Conservation (phyloP, 768 basidiomycete species). For the Pleurotus citrinopileatus region DNA sequence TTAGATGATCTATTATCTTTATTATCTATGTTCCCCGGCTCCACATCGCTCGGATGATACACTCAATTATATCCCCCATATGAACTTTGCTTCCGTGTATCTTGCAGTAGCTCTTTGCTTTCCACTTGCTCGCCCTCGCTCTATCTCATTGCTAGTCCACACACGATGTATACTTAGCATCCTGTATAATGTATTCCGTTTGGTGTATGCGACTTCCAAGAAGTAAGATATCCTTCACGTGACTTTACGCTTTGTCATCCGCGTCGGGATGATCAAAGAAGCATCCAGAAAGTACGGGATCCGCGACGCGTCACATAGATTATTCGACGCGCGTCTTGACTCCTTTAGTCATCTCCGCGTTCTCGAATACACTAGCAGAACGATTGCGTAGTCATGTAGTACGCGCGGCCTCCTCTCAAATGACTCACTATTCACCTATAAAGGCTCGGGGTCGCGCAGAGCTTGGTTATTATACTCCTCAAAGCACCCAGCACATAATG, state of each 20-base stretch:
- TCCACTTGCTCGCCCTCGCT: no score
- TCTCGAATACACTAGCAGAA: neutral
- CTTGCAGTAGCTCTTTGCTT: neutral
- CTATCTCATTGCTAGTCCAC: neutral
- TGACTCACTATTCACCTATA: slow-evolving; percentile 3
- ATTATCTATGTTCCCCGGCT: slow-evolving; percentile 43
- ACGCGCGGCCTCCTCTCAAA: neutral
- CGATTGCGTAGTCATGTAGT: neutral
- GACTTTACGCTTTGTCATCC: neutral
- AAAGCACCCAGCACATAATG: neutral
- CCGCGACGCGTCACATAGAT: slow-evolving; percentile 1
- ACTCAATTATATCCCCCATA: no score
- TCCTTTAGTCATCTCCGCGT: neutral
- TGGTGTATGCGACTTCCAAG: no score
- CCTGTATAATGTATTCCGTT: no score
- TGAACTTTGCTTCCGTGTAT: neutral
- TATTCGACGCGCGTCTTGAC: no score
- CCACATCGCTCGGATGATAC: slow-evolving; percentile 24
- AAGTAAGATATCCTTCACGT: neutral
- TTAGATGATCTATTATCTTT: slow-evolving; percentile 53
- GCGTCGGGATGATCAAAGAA: neutral
- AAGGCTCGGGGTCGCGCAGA: neutral
- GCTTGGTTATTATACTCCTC: neutral
- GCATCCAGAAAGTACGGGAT: neutral
- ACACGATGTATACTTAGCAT: neutral